Evolutionary conservation across 495 filamentous ascomycete genomes (phyloP).

Genomic region (Glonium stellatum): DNA sequence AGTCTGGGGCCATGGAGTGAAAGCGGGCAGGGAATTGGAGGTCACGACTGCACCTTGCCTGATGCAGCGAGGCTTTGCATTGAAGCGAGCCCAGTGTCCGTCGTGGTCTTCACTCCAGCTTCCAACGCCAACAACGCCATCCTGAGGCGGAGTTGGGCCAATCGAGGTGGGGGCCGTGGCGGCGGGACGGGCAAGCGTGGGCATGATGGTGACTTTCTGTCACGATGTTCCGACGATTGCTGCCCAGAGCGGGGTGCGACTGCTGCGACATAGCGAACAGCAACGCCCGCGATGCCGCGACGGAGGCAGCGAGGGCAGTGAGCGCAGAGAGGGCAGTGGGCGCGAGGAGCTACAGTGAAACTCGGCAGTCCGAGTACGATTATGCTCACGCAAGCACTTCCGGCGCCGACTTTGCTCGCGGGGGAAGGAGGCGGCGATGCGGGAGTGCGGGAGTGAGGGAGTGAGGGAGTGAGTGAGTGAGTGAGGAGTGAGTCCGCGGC

Average conservation of each 20-base stretch:
- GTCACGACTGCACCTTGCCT: neutral
- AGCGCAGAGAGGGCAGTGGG: neutral
- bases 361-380: neutral
- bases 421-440: no score
- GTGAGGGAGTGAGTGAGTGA: no score
- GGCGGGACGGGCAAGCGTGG: no score
- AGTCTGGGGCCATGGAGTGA: neutral
- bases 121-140: neutral
- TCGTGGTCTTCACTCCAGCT: neutral
- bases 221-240: no score
- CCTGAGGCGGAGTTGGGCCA: no score
- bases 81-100: slow-evolving; percentile 1
- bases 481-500: neutral
- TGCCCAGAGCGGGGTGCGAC: no score
- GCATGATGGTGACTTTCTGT: no score
- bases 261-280: neutral
- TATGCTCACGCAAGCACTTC: neutral
- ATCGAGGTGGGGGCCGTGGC: no score
- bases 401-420: no score
- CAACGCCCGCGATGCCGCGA: neutral
- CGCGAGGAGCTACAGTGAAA: neutral
- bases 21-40: neutral
- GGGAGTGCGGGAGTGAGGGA: neutral
- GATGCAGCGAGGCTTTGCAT: neutral
- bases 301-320: neutral